Percentiles rank a stretch among this genome's conserved stretches.
Conservation (phyloP, 140 eudicot genomes). For the Bidens hawaiensis region DNA sequence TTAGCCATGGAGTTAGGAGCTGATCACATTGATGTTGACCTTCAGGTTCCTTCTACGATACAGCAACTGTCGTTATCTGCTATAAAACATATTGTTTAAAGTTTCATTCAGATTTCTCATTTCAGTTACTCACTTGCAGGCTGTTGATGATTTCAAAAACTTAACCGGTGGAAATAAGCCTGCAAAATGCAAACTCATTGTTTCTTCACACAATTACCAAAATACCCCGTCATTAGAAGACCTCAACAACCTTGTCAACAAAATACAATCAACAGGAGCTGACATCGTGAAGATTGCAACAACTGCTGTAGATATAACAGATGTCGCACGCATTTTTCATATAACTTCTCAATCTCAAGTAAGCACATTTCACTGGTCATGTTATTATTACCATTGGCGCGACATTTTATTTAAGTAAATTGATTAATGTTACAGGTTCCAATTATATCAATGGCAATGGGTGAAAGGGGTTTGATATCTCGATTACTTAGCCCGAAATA, state of each 20-base stretch:
- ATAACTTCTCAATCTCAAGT: slow-evolving; percentile 85
- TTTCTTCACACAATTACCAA: slow-evolving; percentile 87
- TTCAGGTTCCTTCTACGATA: slow-evolving; percentile 46
- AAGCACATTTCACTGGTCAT: slow-evolving; percentile 33
- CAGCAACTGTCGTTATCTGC: background rate
- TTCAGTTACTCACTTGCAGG: slow-evolving; percentile 39
- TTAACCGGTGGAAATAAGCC: slow-evolving; percentile 52
- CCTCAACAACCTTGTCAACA: slow-evolving; percentile 79
- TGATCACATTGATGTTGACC: slow-evolving; percentile 89
- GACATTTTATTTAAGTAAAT: background rate
- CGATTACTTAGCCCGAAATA: slow-evolving; percentile 78
- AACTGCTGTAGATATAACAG: slow-evolving; percentile 79
- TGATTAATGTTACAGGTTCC: slow-evolving; percentile 61
- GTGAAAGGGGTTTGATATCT: slow-evolving; percentile 84
- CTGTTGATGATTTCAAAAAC: slow-evolving; percentile 60
- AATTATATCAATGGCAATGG: slow-evolving; percentile 92
- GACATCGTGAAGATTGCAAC: slow-evolving; percentile 95
- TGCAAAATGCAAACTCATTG: slow-evolving; percentile 70
- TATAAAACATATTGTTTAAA: background rate
- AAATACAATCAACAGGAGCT: slow-evolving; percentile 85
- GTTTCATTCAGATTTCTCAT: slow-evolving; percentile 4
- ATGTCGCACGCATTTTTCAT: slow-evolving; percentile 84
- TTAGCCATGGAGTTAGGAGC: slow-evolving; percentile 93
- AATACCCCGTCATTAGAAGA: slow-evolving; percentile 75
- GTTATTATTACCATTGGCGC: background rate